Evolutionary conservation across 371 early-diverging fungal genomes (phyloP), one percentile per base, ranked within the genome.

Genomic region (Dichotomocladium elegans): DNA sequence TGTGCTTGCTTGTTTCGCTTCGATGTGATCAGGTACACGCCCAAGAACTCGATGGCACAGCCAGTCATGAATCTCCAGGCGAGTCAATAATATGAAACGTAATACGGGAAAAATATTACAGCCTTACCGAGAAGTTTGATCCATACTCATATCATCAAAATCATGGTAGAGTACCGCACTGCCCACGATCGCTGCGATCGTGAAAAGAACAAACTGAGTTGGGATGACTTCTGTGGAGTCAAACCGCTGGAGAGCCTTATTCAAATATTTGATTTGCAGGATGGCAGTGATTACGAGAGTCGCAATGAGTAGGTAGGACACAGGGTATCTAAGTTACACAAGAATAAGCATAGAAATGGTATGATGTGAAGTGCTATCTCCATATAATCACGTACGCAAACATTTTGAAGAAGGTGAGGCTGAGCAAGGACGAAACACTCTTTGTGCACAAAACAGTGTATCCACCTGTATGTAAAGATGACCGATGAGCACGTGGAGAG

Each of bases 211-310:
- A 64, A 88, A 90, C 55, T 90, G 89, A 3, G 89, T 90, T 1
- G 90, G 90, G 35, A 90, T 88, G 8, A 89, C 89, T 65, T 85
- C 86, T 1, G 88, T 87, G 0, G 88, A 84, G 45, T 87, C 86
- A 45, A 87, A 87, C 14, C 77, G 68, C 47, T 79, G 84, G 15
- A 90, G 71, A 2, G 90, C 81, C 45, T 78, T 80, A 72, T 90
- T 90, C 27, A 90, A 64, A 49, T 81, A 88, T 52, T 80, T 81
- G 64, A 90, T 84, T 60, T 90, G 90, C 17, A 87, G 35, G 25
- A 90, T 71, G 2, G 85, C 89, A 3, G 88, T 90, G 2, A 71
- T 60, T 3, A 86, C 72, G 47, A 89, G 58, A 1, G 83, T 73
- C 49, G 82, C 61, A 2, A 88, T 66, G 14, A 88, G 53, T 6